A percentile compares a stretch with the other conserved stretches of the same genome.
Conservation (phyloP, 2,329 filamentous ascomycete species). For the Parasarocladium wereldwijsianum region DNA sequence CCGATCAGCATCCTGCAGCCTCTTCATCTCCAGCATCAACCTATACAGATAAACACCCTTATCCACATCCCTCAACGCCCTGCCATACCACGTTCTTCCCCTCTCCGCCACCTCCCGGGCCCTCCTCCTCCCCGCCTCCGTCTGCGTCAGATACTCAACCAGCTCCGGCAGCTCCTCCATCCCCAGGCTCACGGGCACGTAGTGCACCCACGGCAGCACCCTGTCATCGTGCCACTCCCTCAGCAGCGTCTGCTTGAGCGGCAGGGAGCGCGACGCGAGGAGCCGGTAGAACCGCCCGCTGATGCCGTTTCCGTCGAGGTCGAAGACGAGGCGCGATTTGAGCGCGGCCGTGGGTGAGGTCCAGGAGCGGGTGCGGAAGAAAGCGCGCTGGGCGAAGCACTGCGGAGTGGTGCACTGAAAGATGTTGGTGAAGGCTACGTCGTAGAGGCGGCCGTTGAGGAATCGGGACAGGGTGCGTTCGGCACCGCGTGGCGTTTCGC, state of each 20-base stretch:
- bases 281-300: slow-evolving; percentile 37
- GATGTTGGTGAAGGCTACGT: slow-evolving; percentile 29
- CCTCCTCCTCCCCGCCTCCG: slow-evolving; percentile 27
- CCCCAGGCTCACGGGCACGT: slow-evolving; percentile 34
- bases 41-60: slow-evolving; percentile 8
- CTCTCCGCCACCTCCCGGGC: slow-evolving; percentile 36
- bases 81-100: slow-evolving; percentile 38
- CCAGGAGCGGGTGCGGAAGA: slow-evolving; percentile 17
- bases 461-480: slow-evolving; percentile 13
- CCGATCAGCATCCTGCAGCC: slow-evolving; percentile 2
- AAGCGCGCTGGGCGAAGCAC: slow-evolving; percentile 19
- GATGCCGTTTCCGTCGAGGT: slow-evolving; percentile 41
- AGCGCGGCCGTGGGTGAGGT: slow-evolving; percentile 20
- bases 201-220: slow-evolving; percentile 40
- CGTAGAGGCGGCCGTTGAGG: slow-evolving; percentile 22
- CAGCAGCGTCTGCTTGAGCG: slow-evolving; percentile 36
- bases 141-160: slow-evolving; percentile 28
- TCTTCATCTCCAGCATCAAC: slow-evolving; percentile 1
- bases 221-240: slow-evolving; percentile 45
- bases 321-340: slow-evolving; percentile 27
- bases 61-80: slow-evolving; percentile 41
- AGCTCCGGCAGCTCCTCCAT: slow-evolving; percentile 37
- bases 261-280: slow-evolving; percentile 28
- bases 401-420: slow-evolving; percentile 24
- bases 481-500: slow-evolving; percentile 8